Evolutionary conservation across 108 stramenopile species (phyloP), one percentile per base, ranked within the genome.

Genomic region (Stephanodiscus minutulus): DNA sequence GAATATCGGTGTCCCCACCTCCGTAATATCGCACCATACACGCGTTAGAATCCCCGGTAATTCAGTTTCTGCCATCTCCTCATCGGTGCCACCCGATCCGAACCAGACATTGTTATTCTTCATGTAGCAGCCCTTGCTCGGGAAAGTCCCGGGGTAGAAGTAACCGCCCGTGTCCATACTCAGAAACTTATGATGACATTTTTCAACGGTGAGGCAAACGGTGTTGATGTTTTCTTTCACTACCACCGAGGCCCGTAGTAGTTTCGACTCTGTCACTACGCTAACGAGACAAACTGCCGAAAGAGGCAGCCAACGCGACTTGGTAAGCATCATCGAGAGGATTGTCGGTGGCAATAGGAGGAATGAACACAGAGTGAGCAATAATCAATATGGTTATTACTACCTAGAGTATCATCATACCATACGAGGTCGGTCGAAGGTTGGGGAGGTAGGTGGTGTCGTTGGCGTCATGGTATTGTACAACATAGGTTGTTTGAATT

Each of bases 121-220:
- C 18, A n/a, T 29, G 37, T 33, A 64, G 20, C 63, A 64, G 13
- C 63, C 63, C 63, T 64, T 64, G n/a, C 43, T 64, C 20, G 63
- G 41, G 31, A 28, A 49, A 49, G 12, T 44, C 21, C 28, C 63
- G n/a, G 37, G 6, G 31, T 17, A 15, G 7, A 64, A 49, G n/a
- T 18, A 12, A 13, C 57, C 57, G 13, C 57, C 57, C 17, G 57
- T 58, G 57, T 36, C 36, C 35, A 58, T 17, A 37, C 35, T 58
- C 17, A 33, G 28, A 29, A 58, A 58, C 57, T 58, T 58, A 17
- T 18, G 2, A 31, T 58, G 5, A 13, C 57, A 58, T 37, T 58
- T 33, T 58, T 58, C 57, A 33, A n/a, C 57, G 13, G 57, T 58
- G 33, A 20, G 31, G n/a, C 57, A 58, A 29, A 58, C 33, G 0